Evolutionary conservation across 768 basidiomycete genomes (phyloP), one percentile per base, ranked within the genome.

Genomic region (Stropharia rugosoannulata): DNA sequence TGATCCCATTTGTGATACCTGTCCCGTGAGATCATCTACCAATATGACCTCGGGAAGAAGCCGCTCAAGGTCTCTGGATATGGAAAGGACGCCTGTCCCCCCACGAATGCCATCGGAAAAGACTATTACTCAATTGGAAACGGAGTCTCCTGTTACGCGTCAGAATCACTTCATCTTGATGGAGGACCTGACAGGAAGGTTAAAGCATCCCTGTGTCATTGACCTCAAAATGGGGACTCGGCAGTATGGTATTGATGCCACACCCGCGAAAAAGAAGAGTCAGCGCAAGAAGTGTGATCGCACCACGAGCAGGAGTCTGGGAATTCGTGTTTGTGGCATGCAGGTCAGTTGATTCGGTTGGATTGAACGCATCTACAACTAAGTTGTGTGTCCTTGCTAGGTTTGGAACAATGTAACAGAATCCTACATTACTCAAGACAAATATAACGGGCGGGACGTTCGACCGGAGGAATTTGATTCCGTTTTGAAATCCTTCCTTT

Each of bases 141-240:
- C 62, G 11, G 74, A 81, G 49, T 71, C 77, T 35, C 68, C 78
- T 45, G 75, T 89, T 45, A 86, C 93, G 6, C 85, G 96, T 11
- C 95, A 97, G 71, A 95, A 97, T 66, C 90, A 98, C 68, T 99
- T 98, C 67, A 97, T 99, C 64, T 81, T 98, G 62, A 97, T 99
- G 95, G 97, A 99, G 72, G 97, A 99, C 66, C 76, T 99, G 46
- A 99, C 97, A 2, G 97, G 97, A 22, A 78, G 90, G 35, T 71
- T 97, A 66, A 95, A 90, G 71, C 83, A 82, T 48, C 92, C 97
- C 8, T 99, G 97, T 66, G 96, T 99, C 40, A 83, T 98, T 65
- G 97, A 99, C 71, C 77, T 99, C 64, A 99, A 99, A 78, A 98
- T 98, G 97, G 97, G 97, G n/a, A 98, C 95, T 29, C 80, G 97